Evolutionary conservation across 2,329 filamentous ascomycete species (phyloP), one percentile per base, ranked within the genome.

Genomic region (Stachybotrys echinatus): DNA sequence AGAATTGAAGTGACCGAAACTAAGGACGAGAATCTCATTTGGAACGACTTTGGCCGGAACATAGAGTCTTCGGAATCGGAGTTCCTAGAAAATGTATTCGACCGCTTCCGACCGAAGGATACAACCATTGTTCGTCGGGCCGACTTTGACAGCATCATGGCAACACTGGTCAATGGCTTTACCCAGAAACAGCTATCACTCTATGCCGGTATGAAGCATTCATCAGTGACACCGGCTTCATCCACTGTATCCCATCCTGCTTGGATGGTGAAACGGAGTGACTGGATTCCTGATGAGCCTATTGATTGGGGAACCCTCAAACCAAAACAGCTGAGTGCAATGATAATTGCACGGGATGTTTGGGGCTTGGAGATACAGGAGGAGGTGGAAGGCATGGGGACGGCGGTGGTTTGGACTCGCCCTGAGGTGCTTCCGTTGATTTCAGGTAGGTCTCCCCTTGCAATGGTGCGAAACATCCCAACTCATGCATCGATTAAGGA

Each of bases 311-410:
- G 45, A 5, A 14, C 56, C 12, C 21, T 56, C 34, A 55, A 57
- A 14, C 55, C 57, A 4, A 83, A 81, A 58, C 60, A 70, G 38
- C 65, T 55, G 23, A 58, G 74, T 12, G 73, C 65, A 1, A 53
- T 74, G 17, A 64, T 63, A 49, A 63, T 83, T 48, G 65, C 83
- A 66, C 68, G 69, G 12, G 62, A 70, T 21, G 72, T 69, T 51
- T 83, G 80, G 80, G 69, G 66, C 3, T 54, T 83, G n/a, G 67
- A 72, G 8, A 70, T 74, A 3, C 65, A 70, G 48, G 75, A 80
- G 53, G 59, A 76, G 17, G 58, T 71, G 14, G 66, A 72, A 19
- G 66, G 65, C 6, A 58, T 71, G 4, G 79, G 79, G 6, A 63
- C 65, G 27, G 58, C 70, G 2, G 63, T 61, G 3, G 51, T 81